Evolutionary conservation across 2,329 filamentous ascomycete genomes (phyloP), one percentile per base, ranked within the genome.

Genomic region (Aspergillus arachidicola): DNA sequence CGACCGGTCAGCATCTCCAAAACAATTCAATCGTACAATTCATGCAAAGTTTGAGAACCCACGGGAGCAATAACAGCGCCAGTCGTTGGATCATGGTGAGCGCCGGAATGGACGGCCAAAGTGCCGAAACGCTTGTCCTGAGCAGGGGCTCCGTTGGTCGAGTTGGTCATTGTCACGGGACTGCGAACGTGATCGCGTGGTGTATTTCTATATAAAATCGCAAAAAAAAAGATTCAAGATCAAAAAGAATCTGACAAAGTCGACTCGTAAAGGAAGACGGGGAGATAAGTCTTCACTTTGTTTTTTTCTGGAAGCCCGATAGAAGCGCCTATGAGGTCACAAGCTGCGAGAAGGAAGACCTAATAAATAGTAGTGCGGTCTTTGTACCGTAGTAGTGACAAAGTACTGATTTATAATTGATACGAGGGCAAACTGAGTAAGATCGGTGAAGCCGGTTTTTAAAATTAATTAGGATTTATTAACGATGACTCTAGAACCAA

Each of bases 31-130:
- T 64, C 58, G 21, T 23, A 12, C 36, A 26, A 57, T 21, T 51
- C 38, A 26, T 19, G 60, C 21, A 12, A 10, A 16, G 14, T 32
- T 30, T 23, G 36, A 19, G 3, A 30, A 73, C 83, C 68, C 75
- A 88, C 86, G 71, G 95, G 83, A 80, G 95, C 93, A 77, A 99
- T 99, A 72, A 99, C 95, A 70, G 95, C 95, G 67, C 95, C 95
- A 28, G 94, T 99, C 46, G 87, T 83, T 55, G 94, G 91, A 81
- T 99, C 95, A 78, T 96, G 92, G 72, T 92, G 92, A 50, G 93
- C 87, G 65, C 95, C 95, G 67, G 94, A 94, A 80, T 99, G 95
- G 23, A 99, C 95, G 62, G 95, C 95, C 66, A 96, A 87, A 55
- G 95, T 99, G 65, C 93, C 95, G 80, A 99, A 98, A 67, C 87